Conservation (phyloP, 257 asterid species). For the Rubia yunnanensis region DNA sequence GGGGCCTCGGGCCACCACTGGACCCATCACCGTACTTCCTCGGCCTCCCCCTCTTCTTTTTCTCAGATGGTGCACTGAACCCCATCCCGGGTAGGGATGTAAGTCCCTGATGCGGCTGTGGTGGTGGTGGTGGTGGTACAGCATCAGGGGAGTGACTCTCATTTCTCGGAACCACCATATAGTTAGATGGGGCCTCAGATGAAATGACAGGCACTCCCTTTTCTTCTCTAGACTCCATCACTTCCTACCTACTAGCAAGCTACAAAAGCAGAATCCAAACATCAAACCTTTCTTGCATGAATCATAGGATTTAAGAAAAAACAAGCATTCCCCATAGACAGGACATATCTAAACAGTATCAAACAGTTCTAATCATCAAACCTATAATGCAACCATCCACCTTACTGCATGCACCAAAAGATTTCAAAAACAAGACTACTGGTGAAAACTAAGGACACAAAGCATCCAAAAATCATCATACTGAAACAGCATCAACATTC, state of each 20-base stretch:
- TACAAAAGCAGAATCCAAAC: not conserved
- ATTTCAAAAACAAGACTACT: not conserved
- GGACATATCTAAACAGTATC: not conserved
- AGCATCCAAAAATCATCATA: not conserved
- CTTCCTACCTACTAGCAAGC: constrained; percentile 2
- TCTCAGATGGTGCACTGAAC: constrained; percentile 35
- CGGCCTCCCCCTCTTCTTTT: constrained; percentile 93
- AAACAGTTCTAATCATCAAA: not conserved
- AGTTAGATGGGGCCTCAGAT: constrained; percentile 52
- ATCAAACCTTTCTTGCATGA: constrained; percentile 1
- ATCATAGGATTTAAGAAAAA: not conserved
- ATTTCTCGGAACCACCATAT: constrained; percentile 47
- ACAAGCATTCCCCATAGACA: not conserved
- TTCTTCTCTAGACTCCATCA: constrained; percentile 63
- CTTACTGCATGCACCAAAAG: not conserved
- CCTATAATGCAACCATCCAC: no score
- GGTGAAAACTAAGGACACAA: not conserved
- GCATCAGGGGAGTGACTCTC: constrained; percentile 30
- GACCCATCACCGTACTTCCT: constrained; percentile 69
- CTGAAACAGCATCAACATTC: not conserved
- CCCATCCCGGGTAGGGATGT: constrained; percentile 19
- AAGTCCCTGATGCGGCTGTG: not conserved
- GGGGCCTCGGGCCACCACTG: constrained; percentile 17
- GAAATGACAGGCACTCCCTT: constrained; percentile 44
- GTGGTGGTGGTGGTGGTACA: constrained; percentile 18